These are phyloP conservation scores for Stephania japonica DNA, from an alignment of 164 flowering plant genomes.

Conservation along the genomic window DNA sequence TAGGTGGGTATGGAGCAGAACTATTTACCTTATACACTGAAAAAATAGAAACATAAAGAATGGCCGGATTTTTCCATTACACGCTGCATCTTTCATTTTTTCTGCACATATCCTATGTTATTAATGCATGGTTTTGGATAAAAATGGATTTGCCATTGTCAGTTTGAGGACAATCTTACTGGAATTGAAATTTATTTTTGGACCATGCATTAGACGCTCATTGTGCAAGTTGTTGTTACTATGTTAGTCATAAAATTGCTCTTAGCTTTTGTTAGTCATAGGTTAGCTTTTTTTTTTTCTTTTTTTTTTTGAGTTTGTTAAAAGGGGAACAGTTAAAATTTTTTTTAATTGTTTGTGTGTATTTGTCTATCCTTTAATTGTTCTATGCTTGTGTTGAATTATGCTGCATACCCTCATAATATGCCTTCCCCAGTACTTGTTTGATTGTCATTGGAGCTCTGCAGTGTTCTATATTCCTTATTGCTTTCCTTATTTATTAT, in stretches of 20 bases:
- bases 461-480: slow-evolving; percentile 8
- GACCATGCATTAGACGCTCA: not conserved
- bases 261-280: not conserved
- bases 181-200: not conserved
- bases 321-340: not conserved
- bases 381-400: not conserved
- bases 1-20: no score
- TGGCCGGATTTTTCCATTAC: no score
- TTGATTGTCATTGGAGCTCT: not conserved
- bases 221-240: not conserved
- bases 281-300: no score
- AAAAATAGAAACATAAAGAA: no score
- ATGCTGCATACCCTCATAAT: not conserved
- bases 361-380: not conserved
- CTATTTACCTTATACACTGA: no score
- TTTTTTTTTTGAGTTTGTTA: not conserved
- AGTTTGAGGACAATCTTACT: not conserved
- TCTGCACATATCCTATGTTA: not conserved
- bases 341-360: not conserved
- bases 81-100: not conserved
- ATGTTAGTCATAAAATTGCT: not conserved
- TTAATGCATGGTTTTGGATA: not conserved
- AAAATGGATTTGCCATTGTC: not conserved
- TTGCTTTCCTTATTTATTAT: not conserved
- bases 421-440: no score